Evolutionary conservation across 768 basidiomycete species (phyloP).

Genomic region (Punctularia strigosozonata): DNA sequence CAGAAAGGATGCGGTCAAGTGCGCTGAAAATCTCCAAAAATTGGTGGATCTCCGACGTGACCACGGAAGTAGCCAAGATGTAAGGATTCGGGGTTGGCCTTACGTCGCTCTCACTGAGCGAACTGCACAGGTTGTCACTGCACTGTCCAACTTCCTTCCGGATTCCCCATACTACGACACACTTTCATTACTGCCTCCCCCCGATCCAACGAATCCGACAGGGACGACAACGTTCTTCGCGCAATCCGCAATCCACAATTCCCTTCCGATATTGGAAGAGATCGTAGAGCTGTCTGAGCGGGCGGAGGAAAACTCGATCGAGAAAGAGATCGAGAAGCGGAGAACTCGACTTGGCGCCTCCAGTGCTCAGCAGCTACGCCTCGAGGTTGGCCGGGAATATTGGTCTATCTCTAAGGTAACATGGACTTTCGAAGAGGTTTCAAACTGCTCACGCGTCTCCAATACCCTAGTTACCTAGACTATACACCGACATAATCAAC

Average conservation of each 20-base stretch:
- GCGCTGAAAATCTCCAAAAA: conserved; percentile 73
- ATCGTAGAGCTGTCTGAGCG: conserved; percentile 51
- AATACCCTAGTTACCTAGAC: conserved; percentile 41
- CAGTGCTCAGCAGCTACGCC: conserved; percentile 42
- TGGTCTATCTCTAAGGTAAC: conserved; percentile 49
- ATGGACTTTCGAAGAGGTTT: not conserved
- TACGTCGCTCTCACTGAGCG: not conserved
- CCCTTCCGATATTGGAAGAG: conserved; percentile 63
- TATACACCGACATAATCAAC: conserved; percentile 73
- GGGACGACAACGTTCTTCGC: conserved; percentile 43
- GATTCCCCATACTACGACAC: conserved; percentile 52
- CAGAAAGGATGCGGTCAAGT: conserved; percentile 69
- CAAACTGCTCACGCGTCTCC: conserved; percentile 1
- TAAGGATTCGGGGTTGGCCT: not conserved
- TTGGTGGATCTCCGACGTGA: conserved; percentile 50
- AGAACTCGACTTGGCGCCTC: conserved; percentile 66
- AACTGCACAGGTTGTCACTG: conserved; percentile 45
- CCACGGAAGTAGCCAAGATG: not conserved
- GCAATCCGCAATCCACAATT: conserved; percentile 56
- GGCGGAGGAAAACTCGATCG: conserved; percentile 44
- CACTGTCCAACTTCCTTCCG: conserved; percentile 63
- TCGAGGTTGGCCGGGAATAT: conserved; percentile 58
- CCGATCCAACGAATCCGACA: conserved; percentile 67
- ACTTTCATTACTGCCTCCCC: conserved; percentile 56
- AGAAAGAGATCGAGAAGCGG: conserved; percentile 65